Evolutionary conservation across 805 yeast genomes (phyloP).

Genomic region (Lipomyces oligophaga): DNA sequence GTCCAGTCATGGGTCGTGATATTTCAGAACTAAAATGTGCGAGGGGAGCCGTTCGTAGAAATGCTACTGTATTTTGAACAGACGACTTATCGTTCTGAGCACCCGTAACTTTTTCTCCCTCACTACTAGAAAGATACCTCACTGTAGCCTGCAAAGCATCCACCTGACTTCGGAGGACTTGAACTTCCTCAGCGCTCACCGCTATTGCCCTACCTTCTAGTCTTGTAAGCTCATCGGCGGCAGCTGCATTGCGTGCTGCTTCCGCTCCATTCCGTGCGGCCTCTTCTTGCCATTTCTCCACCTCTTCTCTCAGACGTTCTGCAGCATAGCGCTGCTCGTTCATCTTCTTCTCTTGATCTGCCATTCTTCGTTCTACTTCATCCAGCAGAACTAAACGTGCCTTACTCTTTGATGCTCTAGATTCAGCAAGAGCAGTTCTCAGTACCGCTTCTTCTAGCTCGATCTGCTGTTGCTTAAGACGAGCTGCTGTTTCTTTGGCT

Average conservation of each 20-base stretch:
- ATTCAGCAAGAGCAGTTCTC: slow-evolving; percentile 26
- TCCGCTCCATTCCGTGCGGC: neutral
- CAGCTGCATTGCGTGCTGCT: slow-evolving; percentile 2
- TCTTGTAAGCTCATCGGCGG: slow-evolving; percentile 6
- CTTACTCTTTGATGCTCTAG: slow-evolving; percentile 25
- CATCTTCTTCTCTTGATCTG: too few species aligned
- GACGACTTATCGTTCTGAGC: too few species aligned
- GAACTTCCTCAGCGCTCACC: slow-evolving; percentile 15
- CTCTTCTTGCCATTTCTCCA: slow-evolving; percentile 7
- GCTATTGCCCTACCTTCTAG: slow-evolving; percentile 9
- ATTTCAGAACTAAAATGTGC: too few species aligned
- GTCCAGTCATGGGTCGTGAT: too few species aligned
- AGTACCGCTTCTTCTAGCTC: slow-evolving; percentile 33
- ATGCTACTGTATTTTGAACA: too few species aligned
- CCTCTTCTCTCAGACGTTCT: slow-evolving; percentile 1
- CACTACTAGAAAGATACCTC: too few species aligned
- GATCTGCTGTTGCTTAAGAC: slow-evolving; percentile 27
- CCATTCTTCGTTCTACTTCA: too few species aligned
- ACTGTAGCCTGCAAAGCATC: slow-evolving; percentile 6
- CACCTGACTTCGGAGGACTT: slow-evolving; percentile 8
- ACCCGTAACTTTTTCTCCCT: too few species aligned
- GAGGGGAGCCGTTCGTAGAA: too few species aligned
- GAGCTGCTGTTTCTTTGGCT: slow-evolving; percentile 22
- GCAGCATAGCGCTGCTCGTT: slow-evolving; percentile 10
- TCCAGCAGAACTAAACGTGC: slow-evolving; percentile 17